These are phyloP conservation scores for Pseudogymnoascus sp. DNA, from an alignment of 2,329 filamentous ascomycete species.

Conservation along the genomic window DNA sequence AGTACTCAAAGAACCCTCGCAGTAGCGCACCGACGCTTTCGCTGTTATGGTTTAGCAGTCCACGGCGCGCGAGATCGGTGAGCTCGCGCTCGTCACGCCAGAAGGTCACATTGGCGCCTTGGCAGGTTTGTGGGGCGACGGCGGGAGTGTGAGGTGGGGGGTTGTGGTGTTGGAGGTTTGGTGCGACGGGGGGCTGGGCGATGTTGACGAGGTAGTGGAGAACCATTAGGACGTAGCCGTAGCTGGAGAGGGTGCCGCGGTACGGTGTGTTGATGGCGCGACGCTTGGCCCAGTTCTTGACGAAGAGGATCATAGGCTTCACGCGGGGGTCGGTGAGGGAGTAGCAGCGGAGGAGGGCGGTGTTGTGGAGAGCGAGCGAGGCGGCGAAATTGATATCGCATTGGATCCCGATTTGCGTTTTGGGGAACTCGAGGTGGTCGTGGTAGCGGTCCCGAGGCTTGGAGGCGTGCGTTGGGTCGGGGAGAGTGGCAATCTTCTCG, in stretches of 20 bases:
- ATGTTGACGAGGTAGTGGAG: conserved; percentile 85
- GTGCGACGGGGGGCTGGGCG: conserved; percentile 70
- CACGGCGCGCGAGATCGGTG: conserved; percentile 45
- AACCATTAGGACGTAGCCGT: conserved; percentile 88
- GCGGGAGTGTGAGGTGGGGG: conserved; percentile 37
- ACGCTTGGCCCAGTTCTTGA: conserved; percentile 85
- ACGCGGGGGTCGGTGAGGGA: conserved; percentile 71
- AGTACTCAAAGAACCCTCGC: conserved; percentile 84
- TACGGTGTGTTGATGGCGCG: conserved; percentile 83
- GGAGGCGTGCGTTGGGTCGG: conserved; percentile 36
- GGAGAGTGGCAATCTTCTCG: conserved; percentile 34
- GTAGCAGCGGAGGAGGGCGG: conserved; percentile 74
- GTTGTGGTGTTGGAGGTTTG: conserved; percentile 63
- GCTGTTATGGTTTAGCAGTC: conserved; percentile 58
- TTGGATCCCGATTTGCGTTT: conserved; percentile 69
- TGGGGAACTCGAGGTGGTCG: conserved; percentile 68
- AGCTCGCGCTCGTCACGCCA: conserved; percentile 71
- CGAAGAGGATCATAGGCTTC: conserved; percentile 68
- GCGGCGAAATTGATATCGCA: conserved; percentile 92
- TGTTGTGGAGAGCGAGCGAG: conserved; percentile 76
- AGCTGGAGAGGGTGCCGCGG: conserved; percentile 77
- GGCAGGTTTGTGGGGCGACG: conserved; percentile 38
- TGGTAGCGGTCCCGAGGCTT: conserved; percentile 47
- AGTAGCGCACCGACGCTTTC: conserved; percentile 66
- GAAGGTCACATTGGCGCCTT: conserved; percentile 67